Conservation (phyloP, 345 rosid genomes). For the Erysimum cheiranthoides region DNA sequence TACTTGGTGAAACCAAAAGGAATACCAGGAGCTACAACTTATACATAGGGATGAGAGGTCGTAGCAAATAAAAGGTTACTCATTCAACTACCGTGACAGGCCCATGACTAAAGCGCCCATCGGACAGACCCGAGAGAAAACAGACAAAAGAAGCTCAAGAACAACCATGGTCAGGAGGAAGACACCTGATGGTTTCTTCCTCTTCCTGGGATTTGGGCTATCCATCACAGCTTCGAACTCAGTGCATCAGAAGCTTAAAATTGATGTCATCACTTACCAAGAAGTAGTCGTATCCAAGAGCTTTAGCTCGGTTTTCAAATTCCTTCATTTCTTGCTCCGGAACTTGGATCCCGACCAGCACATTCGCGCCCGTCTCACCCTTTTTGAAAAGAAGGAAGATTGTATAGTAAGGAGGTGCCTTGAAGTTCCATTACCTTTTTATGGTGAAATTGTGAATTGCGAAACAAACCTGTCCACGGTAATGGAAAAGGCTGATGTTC, state of each 20-base stretch:
- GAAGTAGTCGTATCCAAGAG: slow-evolving; percentile 74
- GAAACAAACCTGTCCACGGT: slow-evolving; percentile 75
- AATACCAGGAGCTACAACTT: not conserved
- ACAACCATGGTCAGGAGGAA: not conserved
- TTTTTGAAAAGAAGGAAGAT: slow-evolving; percentile 43
- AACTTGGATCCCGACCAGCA: slow-evolving; percentile 88
- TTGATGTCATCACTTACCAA: slow-evolving; percentile 66
- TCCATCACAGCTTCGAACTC: slow-evolving; percentile 29
- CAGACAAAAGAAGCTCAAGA: slow-evolving; percentile 16
- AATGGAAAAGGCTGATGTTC: slow-evolving; percentile 96
- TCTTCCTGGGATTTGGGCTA: slow-evolving; percentile 11
- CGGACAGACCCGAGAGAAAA: not conserved
- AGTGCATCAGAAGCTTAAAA: slow-evolving; percentile 81
- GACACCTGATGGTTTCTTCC: slow-evolving; percentile 23
- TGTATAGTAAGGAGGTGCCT: slow-evolving; percentile 22
- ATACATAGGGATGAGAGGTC: not conserved
- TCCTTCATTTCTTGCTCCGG: slow-evolving; percentile 61
- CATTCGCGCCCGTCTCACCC: slow-evolving; percentile 97
- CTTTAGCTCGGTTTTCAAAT: slow-evolving; percentile 56
- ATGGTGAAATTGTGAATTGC: not conserved
- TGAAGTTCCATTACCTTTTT: not conserved
- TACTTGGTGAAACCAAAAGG: not conserved
- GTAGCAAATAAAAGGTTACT: slow-evolving; percentile 10
- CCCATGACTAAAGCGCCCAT: not conserved
- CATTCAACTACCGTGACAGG: slow-evolving; percentile 1